A percentile compares a stretch with the other conserved stretches of the same genome.
phyloP scores from a whole-genome alignment of 352 stramenopile species.

The Aphanomyces stellatus region DNA sequence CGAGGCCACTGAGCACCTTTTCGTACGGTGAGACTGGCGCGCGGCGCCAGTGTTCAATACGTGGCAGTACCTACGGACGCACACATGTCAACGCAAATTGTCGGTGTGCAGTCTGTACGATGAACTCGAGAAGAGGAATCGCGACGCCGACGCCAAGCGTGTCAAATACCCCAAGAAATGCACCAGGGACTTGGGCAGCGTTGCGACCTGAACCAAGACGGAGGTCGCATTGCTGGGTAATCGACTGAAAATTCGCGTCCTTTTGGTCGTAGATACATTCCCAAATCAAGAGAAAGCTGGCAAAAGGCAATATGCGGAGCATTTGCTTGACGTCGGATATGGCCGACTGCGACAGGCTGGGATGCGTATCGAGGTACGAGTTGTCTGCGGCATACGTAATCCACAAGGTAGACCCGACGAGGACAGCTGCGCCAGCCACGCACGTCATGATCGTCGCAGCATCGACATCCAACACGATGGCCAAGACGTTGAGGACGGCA shows the following conservation, averaged over 20 bases:
- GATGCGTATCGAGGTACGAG: conserved; percentile 53
- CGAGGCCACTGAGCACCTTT: neutral
- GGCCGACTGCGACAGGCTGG: neutral
- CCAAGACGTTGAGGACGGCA: neutral
- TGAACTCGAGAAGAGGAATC: neutral
- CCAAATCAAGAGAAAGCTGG: conserved; percentile 84
- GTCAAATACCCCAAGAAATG: conserved; percentile 13
- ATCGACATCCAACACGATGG: neutral
- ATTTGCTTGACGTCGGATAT: neutral
- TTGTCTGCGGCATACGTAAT: conserved; percentile 75
- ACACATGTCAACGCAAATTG: neutral
- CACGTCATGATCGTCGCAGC: neutral
- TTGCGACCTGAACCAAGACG: conserved; percentile 20
- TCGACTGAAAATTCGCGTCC: conserved; percentile 80
- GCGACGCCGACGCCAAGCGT: neutral
- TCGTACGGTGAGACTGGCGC: neutral
- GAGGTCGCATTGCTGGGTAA: conserved; percentile 73
- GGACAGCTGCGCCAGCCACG: neutral
- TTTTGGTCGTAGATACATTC: conserved; percentile 77
- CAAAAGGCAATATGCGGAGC: conserved; percentile 72
- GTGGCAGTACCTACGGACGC: neutral
- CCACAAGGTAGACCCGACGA: conserved; percentile 73
- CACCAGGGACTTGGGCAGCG: conserved; percentile 53
- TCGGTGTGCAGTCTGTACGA: neutral
- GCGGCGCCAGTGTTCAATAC: conserved; percentile 6